Base-by-base conservation (phyloP, 805 yeast genomes). In the Metschnikowia lachancei region DNA sequence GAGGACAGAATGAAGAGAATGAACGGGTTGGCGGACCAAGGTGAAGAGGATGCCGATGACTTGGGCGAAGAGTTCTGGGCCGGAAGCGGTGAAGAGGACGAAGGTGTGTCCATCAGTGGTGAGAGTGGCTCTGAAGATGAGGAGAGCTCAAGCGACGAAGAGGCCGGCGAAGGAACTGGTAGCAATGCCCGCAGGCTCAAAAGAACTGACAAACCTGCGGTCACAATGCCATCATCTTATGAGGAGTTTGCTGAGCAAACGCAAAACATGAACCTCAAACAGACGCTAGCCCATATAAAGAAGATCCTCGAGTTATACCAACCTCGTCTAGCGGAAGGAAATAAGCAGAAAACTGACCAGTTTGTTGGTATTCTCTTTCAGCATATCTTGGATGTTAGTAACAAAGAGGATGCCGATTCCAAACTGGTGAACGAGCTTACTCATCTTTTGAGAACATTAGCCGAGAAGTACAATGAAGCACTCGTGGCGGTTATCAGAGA, bases 271-370 rank as follows among this genome's bases (percentile, higher is more conserved):
- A 67, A 70, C 9, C 62, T 69, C 35, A 60, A 60, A 13, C 76
- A 78, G 28, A 79, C 80, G 14, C 64, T 77, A 16, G 62, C 65
- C 2, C 65, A 75, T 22, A 72, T 87, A 22, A 76, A 77, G 41
- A 75, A 76, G 46, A 76, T 90, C 35, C 66, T 87, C 46, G 75
- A 74, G 42, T 61, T 71, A 0, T 81, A 83, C 64, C 88, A 86
- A 52, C 96, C 97, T 12, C 81, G 83, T 51, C 71, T 87, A 43
- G 89, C 87, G 2, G 78, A 74, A 45, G 97, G 96, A 2, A 90
- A 92, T 63, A 89, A 87, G 60, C 86, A 82, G 49, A 83, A 78
- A 57, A 66, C 87, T 53, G 86, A 83, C 19, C 60, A 54, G 2
- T 85, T 91, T 58, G 76, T 86, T 1, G 74, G 77, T 3, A 77